phyloP scores from a whole-genome alignment of 129 eudicot genomes.

The Artemisia argyi region DNA sequence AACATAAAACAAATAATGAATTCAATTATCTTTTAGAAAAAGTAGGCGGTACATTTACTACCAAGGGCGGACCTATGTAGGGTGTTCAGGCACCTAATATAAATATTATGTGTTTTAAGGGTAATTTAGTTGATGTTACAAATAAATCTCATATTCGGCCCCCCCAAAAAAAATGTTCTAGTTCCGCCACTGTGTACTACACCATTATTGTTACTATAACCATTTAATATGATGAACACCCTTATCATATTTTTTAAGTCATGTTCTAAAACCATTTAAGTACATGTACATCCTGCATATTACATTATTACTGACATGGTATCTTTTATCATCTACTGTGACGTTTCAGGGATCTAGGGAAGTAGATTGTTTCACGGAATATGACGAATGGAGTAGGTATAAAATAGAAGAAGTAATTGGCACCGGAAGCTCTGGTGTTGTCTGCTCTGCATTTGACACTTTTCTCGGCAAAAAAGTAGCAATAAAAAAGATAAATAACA shows the following conservation, averaged over 20 bases:
- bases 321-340: background rate
- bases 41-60: too few species aligned
- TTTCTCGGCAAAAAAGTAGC: constrained; percentile 38
- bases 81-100: too few species aligned
- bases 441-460: constrained; percentile 44
- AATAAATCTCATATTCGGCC: too few species aligned
- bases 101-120: too few species aligned
- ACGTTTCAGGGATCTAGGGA: constrained; percentile 24
- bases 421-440: constrained; percentile 45
- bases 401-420: constrained; percentile 38
- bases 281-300: background rate
- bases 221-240: background rate
- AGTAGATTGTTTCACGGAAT: constrained; percentile 37
- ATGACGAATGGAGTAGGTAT: constrained; percentile 35
- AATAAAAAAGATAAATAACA: constrained; percentile 39
- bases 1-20: too few species aligned
- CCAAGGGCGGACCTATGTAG: too few species aligned
- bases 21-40: too few species aligned
- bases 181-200: too few species aligned
- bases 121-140: too few species aligned
- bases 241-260: background rate
- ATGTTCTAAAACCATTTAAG: background rate
- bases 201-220: too few species aligned
- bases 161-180: too few species aligned
- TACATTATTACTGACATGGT: background rate